A percentile compares a stretch with the other conserved stretches of the same genome.
These are phyloP conservation scores for Colletotrichum gigasporum DNA, from an alignment of 2,329 filamentous ascomycete genomes.

Conservation along the genomic window DNA sequence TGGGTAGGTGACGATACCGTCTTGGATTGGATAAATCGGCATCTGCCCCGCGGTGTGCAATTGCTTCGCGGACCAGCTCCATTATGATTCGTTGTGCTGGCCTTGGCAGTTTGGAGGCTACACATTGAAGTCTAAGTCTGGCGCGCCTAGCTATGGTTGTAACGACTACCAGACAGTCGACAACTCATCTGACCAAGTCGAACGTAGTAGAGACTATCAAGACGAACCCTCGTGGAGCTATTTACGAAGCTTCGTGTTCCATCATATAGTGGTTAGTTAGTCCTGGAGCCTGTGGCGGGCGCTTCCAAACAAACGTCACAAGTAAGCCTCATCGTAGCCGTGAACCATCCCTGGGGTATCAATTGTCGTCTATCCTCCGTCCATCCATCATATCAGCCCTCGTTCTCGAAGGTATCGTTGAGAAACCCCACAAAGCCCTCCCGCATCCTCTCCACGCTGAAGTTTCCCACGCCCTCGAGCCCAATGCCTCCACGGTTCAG, in stretches of 20 bases:
- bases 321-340: not conserved
- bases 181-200: not conserved
- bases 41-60: no score
- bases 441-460: conserved; percentile 63
- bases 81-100: not conserved
- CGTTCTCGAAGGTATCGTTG: conserved; percentile 71
- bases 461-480: conserved; percentile 62
- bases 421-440: conserved; percentile 74
- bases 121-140: not conserved
- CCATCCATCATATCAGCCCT: conserved; percentile 48
- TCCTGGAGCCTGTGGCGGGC: no score
- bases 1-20: not conserved
- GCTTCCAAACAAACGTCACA: no score
- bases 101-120: not conserved
- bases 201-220: no score
- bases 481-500: conserved; percentile 78
- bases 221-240: no score
- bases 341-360: conserved; percentile 7
- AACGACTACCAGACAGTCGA: not conserved
- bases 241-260: no score
- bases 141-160: not conserved
- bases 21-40: no score
- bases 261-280: no score
- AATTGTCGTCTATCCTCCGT: not conserved
- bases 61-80: not conserved